phyloP scores from a whole-genome alignment of 495 filamentous ascomycete genomes.

The Xylaria longipes region DNA sequence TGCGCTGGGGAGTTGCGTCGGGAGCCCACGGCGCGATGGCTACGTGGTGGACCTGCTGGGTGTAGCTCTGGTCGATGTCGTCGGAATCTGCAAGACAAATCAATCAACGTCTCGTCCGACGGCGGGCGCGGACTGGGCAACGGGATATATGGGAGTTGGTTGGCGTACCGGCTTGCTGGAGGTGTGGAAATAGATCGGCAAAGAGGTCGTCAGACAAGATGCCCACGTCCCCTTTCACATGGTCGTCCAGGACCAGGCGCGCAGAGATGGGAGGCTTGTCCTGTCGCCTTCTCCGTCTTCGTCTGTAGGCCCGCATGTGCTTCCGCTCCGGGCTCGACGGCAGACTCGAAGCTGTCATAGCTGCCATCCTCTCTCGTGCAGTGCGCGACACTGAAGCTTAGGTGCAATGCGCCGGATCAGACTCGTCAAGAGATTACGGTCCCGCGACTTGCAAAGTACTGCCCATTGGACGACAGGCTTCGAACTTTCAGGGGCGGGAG shows the following conservation, averaged over 20 bases:
- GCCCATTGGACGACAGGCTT: conserved; percentile 12
- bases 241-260: conserved; percentile 75
- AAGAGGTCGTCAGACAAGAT: conserved; percentile 87
- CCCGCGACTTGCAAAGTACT: conserved; percentile 1
- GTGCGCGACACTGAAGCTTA: background rate
- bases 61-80: conserved; percentile 39
- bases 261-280: conserved; percentile 61
- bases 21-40: conserved; percentile 85
- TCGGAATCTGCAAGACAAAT: conserved; percentile 28
- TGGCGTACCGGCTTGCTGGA: conserved; percentile 44
- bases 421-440: conserved; percentile 12
- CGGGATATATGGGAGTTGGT: background rate
- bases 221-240: conserved; percentile 86
- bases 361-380: conserved; percentile 24
- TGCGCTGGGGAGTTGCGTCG: conserved; percentile 64
- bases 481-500: background rate
- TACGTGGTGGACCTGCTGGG: conserved; percentile 62
- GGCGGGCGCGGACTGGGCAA: background rate
- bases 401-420: conserved; percentile 19
- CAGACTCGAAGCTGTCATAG: conserved; percentile 35
- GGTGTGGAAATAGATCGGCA: conserved; percentile 75
- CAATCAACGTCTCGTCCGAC: conserved; percentile 17
- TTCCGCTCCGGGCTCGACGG: conserved; percentile 32
- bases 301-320: conserved; percentile 37
- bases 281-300: conserved; percentile 56